phyloP scores from a whole-genome alignment of 2,329 filamentous ascomycete genomes.

The Pseudocercospora musae region DNA sequence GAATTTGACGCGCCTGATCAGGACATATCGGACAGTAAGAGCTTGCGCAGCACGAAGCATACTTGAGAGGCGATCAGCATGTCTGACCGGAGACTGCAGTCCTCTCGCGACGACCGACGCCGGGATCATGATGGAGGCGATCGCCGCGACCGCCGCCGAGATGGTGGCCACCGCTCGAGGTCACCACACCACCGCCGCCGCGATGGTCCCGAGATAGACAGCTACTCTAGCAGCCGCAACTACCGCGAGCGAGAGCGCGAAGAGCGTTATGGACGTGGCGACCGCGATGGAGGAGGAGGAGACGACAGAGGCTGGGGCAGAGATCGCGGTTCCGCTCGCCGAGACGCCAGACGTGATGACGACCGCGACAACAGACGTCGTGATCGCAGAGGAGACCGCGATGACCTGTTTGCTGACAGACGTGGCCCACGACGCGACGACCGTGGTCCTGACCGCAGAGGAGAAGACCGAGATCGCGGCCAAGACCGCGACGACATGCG shows the following conservation, averaged over 20 bases:
- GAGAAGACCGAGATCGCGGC: conserved; percentile 36
- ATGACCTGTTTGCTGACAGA: conserved; percentile 30
- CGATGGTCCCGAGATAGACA: conserved; percentile 63
- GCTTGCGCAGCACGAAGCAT: conserved; percentile 21
- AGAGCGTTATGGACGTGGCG: conserved; percentile 64
- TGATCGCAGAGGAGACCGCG: conserved; percentile 47
- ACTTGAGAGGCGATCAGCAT: conserved; percentile 28
- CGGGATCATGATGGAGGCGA: conserved; percentile 46
- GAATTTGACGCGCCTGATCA: neutral
- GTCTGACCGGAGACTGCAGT: conserved; percentile 41
- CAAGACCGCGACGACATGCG: conserved; percentile 37
- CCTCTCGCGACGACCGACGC: conserved; percentile 43
- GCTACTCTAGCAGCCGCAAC: conserved; percentile 88
- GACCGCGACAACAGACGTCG: conserved; percentile 45
- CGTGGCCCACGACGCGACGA: conserved; percentile 38
- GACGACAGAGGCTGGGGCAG: conserved; percentile 59
- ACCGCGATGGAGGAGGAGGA: conserved; percentile 20
- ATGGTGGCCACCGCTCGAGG: conserved; percentile 68
- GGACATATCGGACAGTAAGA: conserved; percentile 26
- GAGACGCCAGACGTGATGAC: conserved; percentile 56
- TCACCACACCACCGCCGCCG: conserved; percentile 62
- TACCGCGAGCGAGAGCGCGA: conserved; percentile 92
- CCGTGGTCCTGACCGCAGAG: conserved; percentile 45
- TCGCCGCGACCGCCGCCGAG: conserved; percentile 45
- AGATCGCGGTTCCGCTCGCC: conserved; percentile 67